Percentiles rank a stretch among this genome's conserved stretches.
Conservation (phyloP, 1,139 yeast species). For the Saccharomyces hybrid region DNA sequence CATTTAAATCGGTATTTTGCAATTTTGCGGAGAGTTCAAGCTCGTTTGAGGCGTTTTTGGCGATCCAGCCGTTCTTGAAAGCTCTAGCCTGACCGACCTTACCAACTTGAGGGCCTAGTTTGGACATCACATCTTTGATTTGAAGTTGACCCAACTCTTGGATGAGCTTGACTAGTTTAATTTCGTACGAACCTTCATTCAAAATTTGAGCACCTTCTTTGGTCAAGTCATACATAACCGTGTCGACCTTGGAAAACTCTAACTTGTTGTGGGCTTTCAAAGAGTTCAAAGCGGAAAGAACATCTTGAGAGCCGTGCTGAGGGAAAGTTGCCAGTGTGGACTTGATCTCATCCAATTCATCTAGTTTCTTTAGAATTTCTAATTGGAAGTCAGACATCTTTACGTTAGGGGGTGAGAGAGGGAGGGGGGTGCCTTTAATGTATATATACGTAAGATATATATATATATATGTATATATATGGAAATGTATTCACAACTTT, state of each 20-base stretch:
- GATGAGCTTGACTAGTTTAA: conserved; percentile 70
- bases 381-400: conserved; percentile 36
- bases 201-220: conserved; percentile 78
- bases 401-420: neutral
- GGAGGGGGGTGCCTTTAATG: neutral
- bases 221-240: conserved; percentile 69
- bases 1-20: conserved; percentile 30
- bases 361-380: conserved; percentile 53
- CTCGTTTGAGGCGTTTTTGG: conserved; percentile 70
- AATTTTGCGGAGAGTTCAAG: conserved; percentile 49
- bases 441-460: neutral
- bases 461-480: neutral
- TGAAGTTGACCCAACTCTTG: conserved; percentile 72
- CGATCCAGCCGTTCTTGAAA: conserved; percentile 96
- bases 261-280: conserved; percentile 81
- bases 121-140: conserved; percentile 64
- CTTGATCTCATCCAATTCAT: conserved; percentile 49
- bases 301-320: conserved; percentile 42
- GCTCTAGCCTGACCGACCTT: conserved; percentile 95
- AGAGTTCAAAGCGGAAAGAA: conserved; percentile 77
- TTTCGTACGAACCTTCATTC: conserved; percentile 81
- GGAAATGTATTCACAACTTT: neutral
- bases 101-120: conserved; percentile 68
- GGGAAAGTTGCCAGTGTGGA: conserved; percentile 60
- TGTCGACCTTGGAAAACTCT: conserved; percentile 63